phyloP scores from a whole-genome alignment of 345 rosid species.

The Euphorbia tirucalli region DNA sequence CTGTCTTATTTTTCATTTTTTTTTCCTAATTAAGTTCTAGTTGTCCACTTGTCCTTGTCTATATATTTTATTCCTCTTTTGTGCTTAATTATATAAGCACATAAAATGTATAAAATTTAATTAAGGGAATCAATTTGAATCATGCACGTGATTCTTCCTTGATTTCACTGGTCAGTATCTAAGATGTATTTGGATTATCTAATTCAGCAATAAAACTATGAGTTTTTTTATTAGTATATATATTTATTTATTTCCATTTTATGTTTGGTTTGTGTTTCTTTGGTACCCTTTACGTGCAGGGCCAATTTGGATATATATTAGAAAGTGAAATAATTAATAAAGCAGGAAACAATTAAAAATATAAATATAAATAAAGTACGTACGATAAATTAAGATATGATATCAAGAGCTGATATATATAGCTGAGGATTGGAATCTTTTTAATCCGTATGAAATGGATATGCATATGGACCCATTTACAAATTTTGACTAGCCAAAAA shows the following conservation, averaged over 20 bases:
- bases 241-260: background rate
- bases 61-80: background rate
- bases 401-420: too few relatives aligned
- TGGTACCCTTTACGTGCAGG: too few relatives aligned
- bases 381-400: too few relatives aligned
- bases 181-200: background rate
- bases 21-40: background rate
- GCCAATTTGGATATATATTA: too few relatives aligned
- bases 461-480: too few relatives aligned
- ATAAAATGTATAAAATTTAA: background rate
- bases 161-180: background rate
- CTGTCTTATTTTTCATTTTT: background rate
- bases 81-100: slow-evolving; percentile 11
- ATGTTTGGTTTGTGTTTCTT: background rate
- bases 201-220: background rate
- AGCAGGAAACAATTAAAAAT: too few relatives aligned
- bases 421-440: too few relatives aligned
- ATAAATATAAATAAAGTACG: too few relatives aligned
- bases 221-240: background rate
- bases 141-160: slow-evolving; percentile 10
- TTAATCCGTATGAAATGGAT: too few relatives aligned
- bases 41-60: background rate
- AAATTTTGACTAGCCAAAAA: too few relatives aligned
- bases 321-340: too few relatives aligned
- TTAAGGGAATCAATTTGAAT: background rate